Evolutionary conservation across 164 flowering plant species (phyloP), one percentile per base, ranked within the genome.

Genomic region (Dillenia turbinata): DNA sequence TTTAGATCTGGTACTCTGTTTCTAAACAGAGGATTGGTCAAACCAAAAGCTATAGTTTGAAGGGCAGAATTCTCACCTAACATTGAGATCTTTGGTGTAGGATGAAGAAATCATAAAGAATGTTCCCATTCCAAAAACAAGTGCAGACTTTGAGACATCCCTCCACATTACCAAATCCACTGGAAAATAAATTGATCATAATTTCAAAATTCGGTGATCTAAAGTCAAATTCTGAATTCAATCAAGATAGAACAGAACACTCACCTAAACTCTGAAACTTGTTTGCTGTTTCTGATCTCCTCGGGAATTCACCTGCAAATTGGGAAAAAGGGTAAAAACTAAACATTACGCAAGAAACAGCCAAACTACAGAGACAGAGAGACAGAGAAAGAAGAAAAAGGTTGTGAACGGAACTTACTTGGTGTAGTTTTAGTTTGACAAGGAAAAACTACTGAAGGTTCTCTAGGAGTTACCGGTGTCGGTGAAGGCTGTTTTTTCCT

Each of bases 81-180:
- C 75, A 52, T 86, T 84, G 65, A 94, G 73, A 71, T 91, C 88
- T 61, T 77, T 71, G 43, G 92, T 74, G 65, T 69, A 87, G 48
- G 87, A 81, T 12, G 90, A 81, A 52, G 90, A 89, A 44, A 91
- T 61, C 13, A 87, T 77, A 24, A 77, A 59, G 52, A 90, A 85
- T 65, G 87, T 75, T 59, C 98, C 97, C 16, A 80, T 50, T 24
- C 92, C 92, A 69, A 90, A 93, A 4, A 83, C 65, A 11, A 91
- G 75, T 61, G 92, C 86, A 12, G 98, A 89, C 79, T 72, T 89
- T 10, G 90, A 75, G 47, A 83, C 76, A 65, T 93, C 90, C 78
- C 80, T 91, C 98, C 98, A 93, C 96, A 93, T 87, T 2, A 93
- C 79, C 56, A 93, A 65, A 75, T 93, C 93, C 76, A 83, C 98